Percentiles rank a stretch among this genome's conserved stretches.
Conservation (phyloP, 192 early-diverging fungal genomes). For the Dimargaris cristalligena region DNA sequence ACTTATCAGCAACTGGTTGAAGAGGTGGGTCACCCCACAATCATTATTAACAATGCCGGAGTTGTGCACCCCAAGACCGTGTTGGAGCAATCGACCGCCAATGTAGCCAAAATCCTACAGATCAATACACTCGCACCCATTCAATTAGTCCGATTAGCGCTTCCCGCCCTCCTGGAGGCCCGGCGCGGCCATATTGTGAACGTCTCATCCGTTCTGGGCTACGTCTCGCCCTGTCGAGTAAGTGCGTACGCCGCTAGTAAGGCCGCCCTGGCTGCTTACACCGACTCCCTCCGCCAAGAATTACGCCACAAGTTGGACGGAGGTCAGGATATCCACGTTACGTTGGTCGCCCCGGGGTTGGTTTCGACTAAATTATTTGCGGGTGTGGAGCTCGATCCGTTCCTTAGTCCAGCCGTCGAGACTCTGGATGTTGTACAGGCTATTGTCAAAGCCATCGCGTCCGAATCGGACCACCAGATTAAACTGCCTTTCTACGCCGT, state of each 20-base stretch:
- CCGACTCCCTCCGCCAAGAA: constrained; percentile 62
- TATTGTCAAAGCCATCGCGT: constrained; percentile 38
- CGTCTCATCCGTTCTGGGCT: constrained; percentile 19
- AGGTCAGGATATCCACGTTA: constrained; percentile 41
- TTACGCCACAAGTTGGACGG: constrained; percentile 37
- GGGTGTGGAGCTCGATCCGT: constrained; percentile 38
- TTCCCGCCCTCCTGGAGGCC: constrained; percentile 52
- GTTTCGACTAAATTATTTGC: constrained; percentile 57
- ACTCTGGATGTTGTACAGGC: constrained; percentile 36
- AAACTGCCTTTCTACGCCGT: constrained; percentile 17
- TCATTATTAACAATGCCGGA: constrained; percentile 71
- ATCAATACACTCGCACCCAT: constrained; percentile 62
- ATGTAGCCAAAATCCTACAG: constrained; percentile 44
- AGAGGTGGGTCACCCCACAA: constrained; percentile 53
- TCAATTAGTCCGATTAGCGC: constrained; percentile 53
- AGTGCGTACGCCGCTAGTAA: constrained; percentile 69
- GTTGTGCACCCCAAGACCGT: constrained; percentile 46
- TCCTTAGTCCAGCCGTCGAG: constrained; percentile 43
- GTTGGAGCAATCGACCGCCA: constrained; percentile 37
- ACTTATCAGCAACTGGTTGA: constrained; percentile 15
- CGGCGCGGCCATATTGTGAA: constrained; percentile 66
- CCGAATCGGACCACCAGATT: constrained; percentile 30
- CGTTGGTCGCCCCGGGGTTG: constrained; percentile 50
- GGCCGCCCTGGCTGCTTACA: constrained; percentile 50
- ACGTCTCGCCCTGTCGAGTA: constrained; percentile 31